A percentile compares a stretch with the other conserved stretches of the same genome.
phyloP scores from a whole-genome alignment of 306 rosid genomes.

The Dryas alaskensis region DNA sequence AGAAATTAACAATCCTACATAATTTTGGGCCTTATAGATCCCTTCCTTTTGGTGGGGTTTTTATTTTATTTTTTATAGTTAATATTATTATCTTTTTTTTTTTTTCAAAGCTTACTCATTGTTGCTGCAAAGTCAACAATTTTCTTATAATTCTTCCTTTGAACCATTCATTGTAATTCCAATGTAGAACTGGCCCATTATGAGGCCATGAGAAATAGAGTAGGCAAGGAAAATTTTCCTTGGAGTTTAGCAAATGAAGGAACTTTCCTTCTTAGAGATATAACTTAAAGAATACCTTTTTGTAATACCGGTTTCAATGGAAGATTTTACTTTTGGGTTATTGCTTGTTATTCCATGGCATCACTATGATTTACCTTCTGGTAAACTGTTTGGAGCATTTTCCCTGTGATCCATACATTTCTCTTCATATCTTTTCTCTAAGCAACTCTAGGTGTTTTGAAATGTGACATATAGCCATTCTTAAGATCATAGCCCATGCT shows the following conservation, averaged over 20 bases:
- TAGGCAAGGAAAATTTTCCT: slow-evolving; percentile 30
- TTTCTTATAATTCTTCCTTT: slow-evolving; percentile 9
- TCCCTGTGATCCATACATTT: background rate
- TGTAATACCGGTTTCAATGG: background rate
- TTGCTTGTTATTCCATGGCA: background rate
- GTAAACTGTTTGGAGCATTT: no score
- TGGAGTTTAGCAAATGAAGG: background rate
- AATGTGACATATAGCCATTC: no score
- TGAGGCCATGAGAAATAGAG: slow-evolving; percentile 40
- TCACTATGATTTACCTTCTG: background rate
- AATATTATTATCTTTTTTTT: background rate
- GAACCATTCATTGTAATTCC: slow-evolving; percentile 42
- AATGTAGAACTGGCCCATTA: slow-evolving; percentile 32
- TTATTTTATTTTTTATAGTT: slow-evolving; percentile 9
- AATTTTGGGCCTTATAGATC: slow-evolving; percentile 35
- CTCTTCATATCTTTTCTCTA: background rate
- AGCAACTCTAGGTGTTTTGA: no score
- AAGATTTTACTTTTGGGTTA: background rate
- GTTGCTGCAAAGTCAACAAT: background rate
- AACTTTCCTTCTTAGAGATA: background rate
- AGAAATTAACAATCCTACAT: slow-evolving; percentile 26
- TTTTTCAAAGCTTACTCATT: slow-evolving; percentile 5
- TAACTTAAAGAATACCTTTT: background rate
- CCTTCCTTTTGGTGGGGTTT: slow-evolving; percentile 2
- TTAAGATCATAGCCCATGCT: no score